Evolutionary conservation across 805 yeast genomes (phyloP).

Genomic region (Vanderwaltozyma tropicalis): DNA sequence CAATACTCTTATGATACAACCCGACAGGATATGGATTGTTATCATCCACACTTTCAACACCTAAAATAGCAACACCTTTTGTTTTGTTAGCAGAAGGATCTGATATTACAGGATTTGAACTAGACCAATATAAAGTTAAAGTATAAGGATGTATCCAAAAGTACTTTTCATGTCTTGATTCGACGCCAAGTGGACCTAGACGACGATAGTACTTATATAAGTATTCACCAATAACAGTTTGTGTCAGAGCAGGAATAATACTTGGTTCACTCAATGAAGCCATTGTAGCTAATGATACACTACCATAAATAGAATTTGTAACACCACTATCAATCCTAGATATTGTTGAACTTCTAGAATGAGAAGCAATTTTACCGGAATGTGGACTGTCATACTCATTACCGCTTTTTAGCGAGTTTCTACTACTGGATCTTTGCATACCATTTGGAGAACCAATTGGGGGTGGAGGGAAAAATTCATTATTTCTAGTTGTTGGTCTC

Average conservation of each 20-base stretch:
- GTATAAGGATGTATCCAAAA: constrained; percentile 97
- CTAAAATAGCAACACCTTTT: constrained; percentile 67
- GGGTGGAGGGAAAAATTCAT: constrained; percentile 13
- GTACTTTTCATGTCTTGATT: constrained; percentile 77
- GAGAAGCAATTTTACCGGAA: not conserved
- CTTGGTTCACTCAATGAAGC: constrained; percentile 57
- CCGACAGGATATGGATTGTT: constrained; percentile 86
- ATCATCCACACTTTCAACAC: constrained; percentile 74
- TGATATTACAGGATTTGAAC: constrained; percentile 62
- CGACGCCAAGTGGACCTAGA: constrained; percentile 59
- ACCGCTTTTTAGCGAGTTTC: not conserved
- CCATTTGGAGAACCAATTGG: constrained; percentile 1
- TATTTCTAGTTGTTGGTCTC: not conserved
- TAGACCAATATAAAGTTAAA: constrained; percentile 82
- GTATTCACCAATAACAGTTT: constrained; percentile 88
- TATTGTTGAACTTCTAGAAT: constrained; percentile 3
- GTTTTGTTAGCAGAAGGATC: constrained; percentile 60
- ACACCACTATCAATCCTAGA: not conserved
- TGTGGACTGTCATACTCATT: not conserved
- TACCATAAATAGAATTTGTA: constrained; percentile 14
- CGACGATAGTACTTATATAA: constrained; percentile 75
- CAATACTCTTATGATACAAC: constrained; percentile 70
- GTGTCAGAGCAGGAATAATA: constrained; percentile 79
- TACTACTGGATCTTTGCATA: not conserved
- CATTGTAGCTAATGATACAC: constrained; percentile 38